These are phyloP conservation scores for Pythium biforme DNA, from an alignment of 352 stramenopile species.

Conservation along the genomic window DNA sequence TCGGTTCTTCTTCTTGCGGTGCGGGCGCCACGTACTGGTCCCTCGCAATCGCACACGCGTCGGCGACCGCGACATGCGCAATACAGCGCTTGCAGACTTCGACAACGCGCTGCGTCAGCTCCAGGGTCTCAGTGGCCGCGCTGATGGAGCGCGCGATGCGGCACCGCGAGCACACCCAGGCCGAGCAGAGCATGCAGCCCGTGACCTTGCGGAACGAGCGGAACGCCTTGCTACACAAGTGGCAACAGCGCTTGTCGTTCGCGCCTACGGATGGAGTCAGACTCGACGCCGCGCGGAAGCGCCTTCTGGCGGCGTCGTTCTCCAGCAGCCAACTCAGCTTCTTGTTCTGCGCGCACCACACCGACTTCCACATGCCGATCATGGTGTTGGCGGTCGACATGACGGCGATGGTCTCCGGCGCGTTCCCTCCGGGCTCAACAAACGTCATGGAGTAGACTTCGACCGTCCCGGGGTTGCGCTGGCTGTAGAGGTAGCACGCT, in stretches of 20 bases:
- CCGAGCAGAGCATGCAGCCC: conserved; percentile 16
- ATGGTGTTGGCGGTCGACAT: conserved; percentile 24
- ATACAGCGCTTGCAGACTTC: conserved; percentile 20
- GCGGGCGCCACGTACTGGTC: conserved; percentile 10
- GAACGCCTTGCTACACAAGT: conserved; percentile 12
- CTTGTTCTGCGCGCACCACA: conserved; percentile 30
- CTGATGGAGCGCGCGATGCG: conserved; percentile 13
- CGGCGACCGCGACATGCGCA: conserved; percentile 2
- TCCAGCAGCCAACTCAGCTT: conserved; percentile 27
- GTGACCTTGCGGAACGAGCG: conserved; percentile 7
- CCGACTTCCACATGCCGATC: conserved; percentile 25
- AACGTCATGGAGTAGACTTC: conserved; percentile 29
- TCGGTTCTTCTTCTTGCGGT: too few species aligned
- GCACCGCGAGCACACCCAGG: conserved; percentile 16
- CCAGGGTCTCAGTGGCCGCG: neutral
- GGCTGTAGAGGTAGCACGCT: conserved; percentile 8
- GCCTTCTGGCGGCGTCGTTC: neutral
- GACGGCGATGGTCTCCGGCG: conserved; percentile 17
- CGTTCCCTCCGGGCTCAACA: conserved; percentile 24
- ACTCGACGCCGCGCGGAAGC: neutral
- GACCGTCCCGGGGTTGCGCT: conserved; percentile 19
- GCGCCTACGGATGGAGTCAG: too few species aligned
- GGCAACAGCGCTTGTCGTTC: neutral
- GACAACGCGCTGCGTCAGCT: conserved; percentile 9
- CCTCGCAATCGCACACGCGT: conserved; percentile 6